A percentile compares a stretch with the other conserved stretches of the same genome.
Evolutionary conservation across 2,329 filamentous ascomycete species (phyloP).

Genomic region (Colletotrichum musicola): DNA sequence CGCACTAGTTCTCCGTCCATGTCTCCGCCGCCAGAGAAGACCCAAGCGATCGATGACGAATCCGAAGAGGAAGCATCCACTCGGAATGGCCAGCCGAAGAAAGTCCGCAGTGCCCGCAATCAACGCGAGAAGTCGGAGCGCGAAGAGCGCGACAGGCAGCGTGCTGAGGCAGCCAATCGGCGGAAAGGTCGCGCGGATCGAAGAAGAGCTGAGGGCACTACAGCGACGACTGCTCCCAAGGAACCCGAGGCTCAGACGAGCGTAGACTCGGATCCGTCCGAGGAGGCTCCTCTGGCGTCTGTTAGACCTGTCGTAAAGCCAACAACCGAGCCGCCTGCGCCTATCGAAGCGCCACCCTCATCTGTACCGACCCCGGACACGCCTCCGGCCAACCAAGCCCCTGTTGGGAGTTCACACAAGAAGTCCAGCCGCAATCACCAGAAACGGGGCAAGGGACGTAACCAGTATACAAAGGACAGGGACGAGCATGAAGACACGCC

Average conservation of each 20-base stretch:
- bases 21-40: constrained; percentile 67
- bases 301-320: constrained; percentile 43
- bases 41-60: constrained; percentile 67
- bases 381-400: constrained; percentile 54
- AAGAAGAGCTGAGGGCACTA: constrained; percentile 82
- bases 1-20: constrained; percentile 83
- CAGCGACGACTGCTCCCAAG: constrained; percentile 43
- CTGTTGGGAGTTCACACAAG: constrained; percentile 65
- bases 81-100: constrained; percentile 68
- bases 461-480: constrained; percentile 85
- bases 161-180: constrained; percentile 81
- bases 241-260: constrained; percentile 51
- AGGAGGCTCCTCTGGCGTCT: constrained; percentile 72
- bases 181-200: constrained; percentile 86
- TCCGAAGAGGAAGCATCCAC: constrained; percentile 77
- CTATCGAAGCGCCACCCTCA: constrained; percentile 53
- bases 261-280: constrained; percentile 78
- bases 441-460: constrained; percentile 78
- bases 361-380: constrained; percentile 56
- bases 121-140: constrained; percentile 74
- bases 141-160: constrained; percentile 80
- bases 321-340: constrained; percentile 47
- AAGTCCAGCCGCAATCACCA: constrained; percentile 73
- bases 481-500: constrained; percentile 72
- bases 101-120: constrained; percentile 69